phyloP scores from a whole-genome alignment of 1,139 yeast species.

The Hemisphaericaspora xylanilytica region DNA sequence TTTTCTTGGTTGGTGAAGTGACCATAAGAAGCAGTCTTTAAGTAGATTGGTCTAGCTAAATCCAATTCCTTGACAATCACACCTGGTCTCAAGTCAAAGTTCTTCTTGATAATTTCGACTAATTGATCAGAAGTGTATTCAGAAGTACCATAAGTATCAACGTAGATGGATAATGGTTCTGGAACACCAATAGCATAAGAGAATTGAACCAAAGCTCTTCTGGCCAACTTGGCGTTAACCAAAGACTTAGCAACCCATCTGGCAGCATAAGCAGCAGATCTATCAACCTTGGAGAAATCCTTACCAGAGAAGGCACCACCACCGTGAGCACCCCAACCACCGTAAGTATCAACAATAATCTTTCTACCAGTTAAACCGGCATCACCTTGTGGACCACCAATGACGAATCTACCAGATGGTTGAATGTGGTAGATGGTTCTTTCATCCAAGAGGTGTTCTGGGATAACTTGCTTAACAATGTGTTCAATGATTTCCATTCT shows the following conservation, averaged over 20 bases:
- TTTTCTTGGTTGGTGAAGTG: constrained; percentile 99
- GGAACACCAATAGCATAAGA: constrained; percentile 99
- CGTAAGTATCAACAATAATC: constrained; percentile 98
- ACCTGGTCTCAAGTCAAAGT: constrained; percentile 99
- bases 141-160: constrained; percentile 97
- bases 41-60: constrained; percentile 97
- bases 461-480: constrained; percentile 88
- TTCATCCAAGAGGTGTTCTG: constrained; percentile 86
- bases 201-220: constrained; percentile 97
- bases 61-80: constrained; percentile 94
- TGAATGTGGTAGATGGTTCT: constrained; percentile 97
- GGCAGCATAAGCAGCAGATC: constrained; percentile 99
- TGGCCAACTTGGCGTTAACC: constrained; percentile 90
- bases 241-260: constrained; percentile 99
- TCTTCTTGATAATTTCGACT: constrained; percentile 84
- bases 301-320: constrained; percentile 99
- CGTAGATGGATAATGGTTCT: constrained; percentile 96
- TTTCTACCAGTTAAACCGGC: constrained; percentile 99
- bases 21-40: constrained; percentile 98
- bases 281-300: constrained; percentile 99
- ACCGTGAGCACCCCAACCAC: constrained; percentile 99
- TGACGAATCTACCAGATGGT: constrained; percentile 99
- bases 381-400: constrained; percentile 99
- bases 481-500: constrained; percentile 75
- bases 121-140: constrained; percentile 84